Evolutionary conservation across 208 protist species (phyloP).

Genomic region (Balamuthia mandrillaris): DNA sequence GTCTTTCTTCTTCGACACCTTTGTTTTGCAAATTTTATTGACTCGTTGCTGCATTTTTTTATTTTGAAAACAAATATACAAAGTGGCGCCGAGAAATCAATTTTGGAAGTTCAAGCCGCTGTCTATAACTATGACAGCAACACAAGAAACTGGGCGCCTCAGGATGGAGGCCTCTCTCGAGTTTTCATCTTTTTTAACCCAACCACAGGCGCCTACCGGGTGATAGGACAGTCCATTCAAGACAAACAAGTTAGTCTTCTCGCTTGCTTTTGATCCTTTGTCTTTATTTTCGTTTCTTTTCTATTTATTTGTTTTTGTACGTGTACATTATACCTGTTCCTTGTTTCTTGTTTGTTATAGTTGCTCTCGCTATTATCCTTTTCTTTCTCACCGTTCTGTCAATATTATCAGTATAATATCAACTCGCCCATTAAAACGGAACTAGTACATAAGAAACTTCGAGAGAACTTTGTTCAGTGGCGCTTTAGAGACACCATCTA

Average conservation of each 20-base stretch:
- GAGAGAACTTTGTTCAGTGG: constrained; percentile 28
- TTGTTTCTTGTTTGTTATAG: too few relatives aligned
- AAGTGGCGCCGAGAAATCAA: too few relatives aligned
- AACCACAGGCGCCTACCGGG: neutral
- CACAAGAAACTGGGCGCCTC: neutral
- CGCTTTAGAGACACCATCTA: neutral
- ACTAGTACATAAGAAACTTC: constrained; percentile 5
- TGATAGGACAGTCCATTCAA: neutral
- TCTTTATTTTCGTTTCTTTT: too few relatives aligned
- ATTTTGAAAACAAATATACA: too few relatives aligned
- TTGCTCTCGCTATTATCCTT: neutral
- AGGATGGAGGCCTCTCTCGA: neutral
- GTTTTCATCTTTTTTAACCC: neutral
- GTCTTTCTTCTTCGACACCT: too few relatives aligned
- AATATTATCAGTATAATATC: neutral
- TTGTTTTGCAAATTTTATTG: too few relatives aligned
- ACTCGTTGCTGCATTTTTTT: too few relatives aligned
- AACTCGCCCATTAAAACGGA: constrained; percentile 9
- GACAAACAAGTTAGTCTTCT: neutral
- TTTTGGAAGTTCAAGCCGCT: neutral
- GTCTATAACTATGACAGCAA: constrained; percentile 25
- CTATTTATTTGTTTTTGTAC: too few relatives aligned
- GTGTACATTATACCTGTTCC: too few relatives aligned
- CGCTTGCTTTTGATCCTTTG: too few relatives aligned
- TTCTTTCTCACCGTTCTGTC: neutral